Base-by-base conservation (phyloP, 208 protist genomes). In the Leishmania amazonensis region DNA sequence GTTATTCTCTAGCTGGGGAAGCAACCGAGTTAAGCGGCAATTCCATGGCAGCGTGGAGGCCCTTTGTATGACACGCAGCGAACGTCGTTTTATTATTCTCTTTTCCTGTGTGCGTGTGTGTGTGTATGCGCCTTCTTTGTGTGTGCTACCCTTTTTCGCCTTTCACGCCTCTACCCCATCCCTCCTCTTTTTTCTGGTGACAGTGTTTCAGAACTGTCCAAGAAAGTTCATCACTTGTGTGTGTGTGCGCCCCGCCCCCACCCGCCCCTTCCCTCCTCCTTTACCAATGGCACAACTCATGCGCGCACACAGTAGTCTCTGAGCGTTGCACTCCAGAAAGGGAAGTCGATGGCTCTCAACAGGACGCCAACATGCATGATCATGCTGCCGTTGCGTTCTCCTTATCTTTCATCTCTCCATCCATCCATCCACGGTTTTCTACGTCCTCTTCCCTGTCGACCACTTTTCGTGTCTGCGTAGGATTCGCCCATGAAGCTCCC, bases 1-100 rank as follows among this genome's bases (percentile, higher is more conserved):
- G 64, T 45, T 76, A 76, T 42, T 78, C 58, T 78, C 57, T 65
- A 51, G 53, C 75, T 78, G 57, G 73, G 73, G 21, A 40, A 62
- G 11, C 31, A 76, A 40, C 73, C n/a, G 58, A 62, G 51, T 76
- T 42, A 51, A 17, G 17, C 31, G 51, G 73, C 45, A 54, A 24
- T 54, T 47, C 45, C 45, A 74, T 54, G 28, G 42, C 40, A 53
- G 11, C 42, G 38, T 42, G 51, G 47, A 17, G 28, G 70, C 70
- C 28, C 38, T 19, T 31, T 74, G 21, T 38, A 35, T 74, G 45
- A 21, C 28, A 54, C 13, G 70, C 45, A n/a, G 13, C 40, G 65
- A n/a, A 74, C 70, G 9, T 35, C 28, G 42, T 15, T 51, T 74
- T 35, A 35, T 35, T 35, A 35, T 51, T 17, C 8, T 8, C n/a